phyloP scores from a whole-genome alignment of 192 early-diverging fungal genomes.

The Podila epigama region DNA sequence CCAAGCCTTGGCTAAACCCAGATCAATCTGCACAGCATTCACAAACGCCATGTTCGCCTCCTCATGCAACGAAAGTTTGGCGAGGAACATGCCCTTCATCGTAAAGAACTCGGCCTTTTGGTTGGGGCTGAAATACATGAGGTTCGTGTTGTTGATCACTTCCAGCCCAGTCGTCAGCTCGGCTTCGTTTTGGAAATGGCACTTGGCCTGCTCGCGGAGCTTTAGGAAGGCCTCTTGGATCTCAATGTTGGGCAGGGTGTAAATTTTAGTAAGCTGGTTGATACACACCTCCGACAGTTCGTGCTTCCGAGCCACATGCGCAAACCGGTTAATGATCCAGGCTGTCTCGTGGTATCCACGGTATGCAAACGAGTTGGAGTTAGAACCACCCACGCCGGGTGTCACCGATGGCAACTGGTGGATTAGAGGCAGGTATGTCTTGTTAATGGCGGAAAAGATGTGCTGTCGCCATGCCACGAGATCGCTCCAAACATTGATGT shows the following conservation, averaged over 20 bases:
- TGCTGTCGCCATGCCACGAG: constrained; percentile 98
- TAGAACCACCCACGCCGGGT: constrained; percentile 56
- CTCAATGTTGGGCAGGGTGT: constrained; percentile 99
- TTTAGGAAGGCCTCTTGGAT: constrained; percentile 99
- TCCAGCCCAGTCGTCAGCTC: constrained; percentile 94
- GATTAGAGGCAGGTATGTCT: constrained; percentile 88
- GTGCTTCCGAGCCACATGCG: constrained; percentile 95
- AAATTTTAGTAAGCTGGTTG: constrained; percentile 92
- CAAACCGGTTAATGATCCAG: constrained; percentile 99
- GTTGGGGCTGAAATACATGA: constrained; percentile 88
- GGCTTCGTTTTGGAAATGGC: constrained; percentile 87
- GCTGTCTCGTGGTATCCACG: constrained; percentile 99
- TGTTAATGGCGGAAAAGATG: constrained; percentile 96
- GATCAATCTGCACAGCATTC: constrained; percentile 89
- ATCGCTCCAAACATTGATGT: constrained; percentile 98
- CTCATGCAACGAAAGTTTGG: constrained; percentile 82
- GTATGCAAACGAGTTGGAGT: constrained; percentile 89
- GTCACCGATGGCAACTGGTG: constrained; percentile 61
- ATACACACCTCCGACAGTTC: constrained; percentile 95
- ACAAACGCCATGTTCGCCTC: constrained; percentile 94
- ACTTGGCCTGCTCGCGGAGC: constrained; percentile 97
- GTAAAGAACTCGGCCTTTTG: constrained; percentile 99
- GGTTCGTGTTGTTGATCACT: constrained; percentile 99
- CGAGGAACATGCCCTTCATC: constrained; percentile 93
- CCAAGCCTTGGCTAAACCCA: constrained; percentile 93